Percentiles rank a stretch among this genome's conserved stretches.
phyloP scores from a whole-genome alignment of 352 stramenopile species.

The Globisporangium cylindrosporum region DNA sequence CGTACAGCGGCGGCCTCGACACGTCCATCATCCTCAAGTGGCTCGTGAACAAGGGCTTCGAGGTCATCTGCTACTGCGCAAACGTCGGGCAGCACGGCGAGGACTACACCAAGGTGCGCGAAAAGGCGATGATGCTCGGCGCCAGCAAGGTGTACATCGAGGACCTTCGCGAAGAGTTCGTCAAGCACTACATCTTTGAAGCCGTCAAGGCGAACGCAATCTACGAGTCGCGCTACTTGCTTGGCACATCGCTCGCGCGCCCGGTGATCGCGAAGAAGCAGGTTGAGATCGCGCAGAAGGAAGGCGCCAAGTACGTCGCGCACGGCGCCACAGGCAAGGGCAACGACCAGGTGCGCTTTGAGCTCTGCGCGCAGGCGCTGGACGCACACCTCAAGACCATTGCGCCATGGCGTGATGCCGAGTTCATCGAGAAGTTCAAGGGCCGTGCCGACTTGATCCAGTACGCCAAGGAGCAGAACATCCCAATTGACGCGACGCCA shows the following conservation, averaged over 20 bases:
- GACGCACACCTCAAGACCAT: conserved; percentile 96
- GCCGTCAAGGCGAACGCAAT: conserved; percentile 96
- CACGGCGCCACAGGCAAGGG: conserved; percentile 99
- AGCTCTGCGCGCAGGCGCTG: conserved; percentile 97
- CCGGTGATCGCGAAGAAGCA: conserved; percentile 98
- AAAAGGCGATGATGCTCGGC: conserved; percentile 82
- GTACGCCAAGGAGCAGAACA: conserved; percentile 96
- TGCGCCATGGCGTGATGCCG: conserved; percentile 95
- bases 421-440: conserved; percentile 99
- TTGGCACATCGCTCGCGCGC: conserved; percentile 97
- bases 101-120: conserved; percentile 94
- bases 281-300: conserved; percentile 91
- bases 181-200: conserved; percentile 93
- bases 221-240: conserved; percentile 97
- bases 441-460: conserved; percentile 94
- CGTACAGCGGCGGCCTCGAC: conserved; percentile 97
- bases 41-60: conserved; percentile 97
- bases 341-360: conserved; percentile 99
- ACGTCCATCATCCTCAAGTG: conserved; percentile 99
- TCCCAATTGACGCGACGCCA: conserved; percentile 95
- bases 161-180: conserved; percentile 97
- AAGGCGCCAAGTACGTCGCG: conserved; percentile 92
- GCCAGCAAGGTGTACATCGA: conserved; percentile 92
- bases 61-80: conserved; percentile 99
- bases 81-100: conserved; percentile 97